Base-by-base conservation (phyloP, 192 early-diverging fungal genomes). In the Umbelopsis vinacea region DNA sequence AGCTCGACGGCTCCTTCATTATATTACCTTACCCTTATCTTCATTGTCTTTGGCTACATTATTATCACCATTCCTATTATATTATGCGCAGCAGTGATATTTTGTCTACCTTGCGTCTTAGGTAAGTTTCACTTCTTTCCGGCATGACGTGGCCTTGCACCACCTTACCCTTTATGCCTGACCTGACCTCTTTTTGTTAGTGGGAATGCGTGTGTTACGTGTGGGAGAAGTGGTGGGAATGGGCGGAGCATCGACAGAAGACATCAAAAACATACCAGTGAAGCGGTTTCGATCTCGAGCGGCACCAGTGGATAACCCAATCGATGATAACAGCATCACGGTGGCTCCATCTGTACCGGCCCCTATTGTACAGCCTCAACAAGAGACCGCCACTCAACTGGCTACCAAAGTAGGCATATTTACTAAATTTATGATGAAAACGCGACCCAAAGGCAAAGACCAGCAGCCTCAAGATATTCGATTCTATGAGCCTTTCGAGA, bases 1-100 rank as follows among this genome's bases (percentile, higher is more conserved):
- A 73, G 75, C 37, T 10, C 71, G 0, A 83, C 78, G 24, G 89
- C 91, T 40, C 88, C 89, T 0, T 79, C 83, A 47, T 70, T 94
- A n/a, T 92, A 90, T 52, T 88, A 89, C 43, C 71, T 85, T 1
- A 82, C 89, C 6, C 75, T 93, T 17, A 78, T 84, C 46, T 88
- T 89, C 76, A 85, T 94, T 71, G 70, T 89, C 2, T 74, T 91
- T 52, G 92, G 92, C 2, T 94, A 92, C 38, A 71, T 91, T 55
- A 83, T 92, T 46, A 85, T 93, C 46, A 72, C 84, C 10, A 78
- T 91, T 9, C 90, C 91, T 7, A 69, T 90, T 40, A 26, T 90
- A 12, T 50, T 91, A 19, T 86, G 89, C 69, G 47, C 85, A n/a
- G 81, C 87, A 14, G 81, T 92, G 8, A 83, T 91, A 23, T 76